Evolutionary conservation across 176 grass and related monocot genomes (phyloP).

Genomic region (Rhynchospora pubera): DNA sequence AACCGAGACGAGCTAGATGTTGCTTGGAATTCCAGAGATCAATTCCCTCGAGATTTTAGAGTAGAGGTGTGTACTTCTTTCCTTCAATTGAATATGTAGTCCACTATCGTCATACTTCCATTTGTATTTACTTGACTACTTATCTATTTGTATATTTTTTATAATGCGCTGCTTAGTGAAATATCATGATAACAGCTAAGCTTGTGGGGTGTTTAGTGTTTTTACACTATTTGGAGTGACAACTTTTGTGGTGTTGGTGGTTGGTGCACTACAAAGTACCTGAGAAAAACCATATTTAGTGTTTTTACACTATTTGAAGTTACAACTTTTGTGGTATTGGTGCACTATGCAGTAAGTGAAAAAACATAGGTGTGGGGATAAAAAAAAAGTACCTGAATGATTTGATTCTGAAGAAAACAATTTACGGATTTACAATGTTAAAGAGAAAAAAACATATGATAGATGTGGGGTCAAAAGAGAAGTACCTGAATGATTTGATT

Average conservation of each 20-base stretch:
- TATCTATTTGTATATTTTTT: neutral
- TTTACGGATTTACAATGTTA: no score
- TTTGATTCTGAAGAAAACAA: no score
- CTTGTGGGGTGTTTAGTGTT: neutral
- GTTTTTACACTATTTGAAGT: no score
- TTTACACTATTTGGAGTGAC: neutral
- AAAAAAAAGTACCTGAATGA: no score
- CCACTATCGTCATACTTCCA: neutral
- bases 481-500: no score
- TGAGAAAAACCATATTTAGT: neutral
- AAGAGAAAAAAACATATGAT: no score
- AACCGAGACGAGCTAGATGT: slow-evolving; percentile 89
- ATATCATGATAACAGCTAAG: neutral
- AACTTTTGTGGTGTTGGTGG: neutral
- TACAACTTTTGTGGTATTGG: no score
- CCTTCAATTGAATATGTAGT: slow-evolving; percentile 1
- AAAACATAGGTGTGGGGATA: no score
- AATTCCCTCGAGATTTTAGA: slow-evolving; percentile 80
- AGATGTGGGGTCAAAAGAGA: no score
- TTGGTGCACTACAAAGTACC: neutral
- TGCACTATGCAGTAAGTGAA: no score
- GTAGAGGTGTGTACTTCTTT: slow-evolving; percentile 53
- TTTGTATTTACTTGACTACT: neutral
- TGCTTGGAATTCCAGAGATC: slow-evolving; percentile 75
- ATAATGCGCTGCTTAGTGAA: slow-evolving; percentile 24